Conservation (phyloP, 768 basidiomycete genomes). For the Leccinum uliginosum region DNA sequence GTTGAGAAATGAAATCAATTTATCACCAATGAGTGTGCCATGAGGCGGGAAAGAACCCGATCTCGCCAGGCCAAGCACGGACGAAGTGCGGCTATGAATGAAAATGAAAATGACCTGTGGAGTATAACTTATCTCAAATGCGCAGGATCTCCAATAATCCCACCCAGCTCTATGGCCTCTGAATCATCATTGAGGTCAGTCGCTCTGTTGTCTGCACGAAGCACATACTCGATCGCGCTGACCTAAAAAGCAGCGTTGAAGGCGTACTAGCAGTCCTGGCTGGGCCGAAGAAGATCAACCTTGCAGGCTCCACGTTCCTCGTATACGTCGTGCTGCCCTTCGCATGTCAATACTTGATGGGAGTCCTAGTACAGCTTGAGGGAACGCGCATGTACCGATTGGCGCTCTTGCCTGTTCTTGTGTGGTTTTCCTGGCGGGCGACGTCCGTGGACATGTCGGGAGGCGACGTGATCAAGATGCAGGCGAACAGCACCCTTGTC, state of each 20-base stretch:
- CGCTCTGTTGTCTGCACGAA: not conserved
- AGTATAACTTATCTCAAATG: not conserved
- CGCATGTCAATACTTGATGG: conserved; percentile 46
- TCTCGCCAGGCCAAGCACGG: not conserved
- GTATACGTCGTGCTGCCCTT: conserved; percentile 41
- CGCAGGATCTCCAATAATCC: not conserved
- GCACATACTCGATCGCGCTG: not conserved
- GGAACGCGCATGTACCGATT: conserved; percentile 40
- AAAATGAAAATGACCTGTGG: not conserved
- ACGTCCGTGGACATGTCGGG: conserved; percentile 21
- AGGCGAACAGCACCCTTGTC: conserved; percentile 13
- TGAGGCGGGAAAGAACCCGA: not conserved
- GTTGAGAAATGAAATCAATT: not conserved
- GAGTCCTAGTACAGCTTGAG: conserved; percentile 49
- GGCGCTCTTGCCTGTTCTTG: conserved; percentile 43
- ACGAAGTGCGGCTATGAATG: not conserved
- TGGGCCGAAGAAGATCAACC: conserved; percentile 2
- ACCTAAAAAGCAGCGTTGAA: not conserved
- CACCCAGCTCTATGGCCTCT: not conserved
- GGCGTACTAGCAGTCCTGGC: conserved; percentile 1
- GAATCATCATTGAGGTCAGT: conserved; percentile 3
- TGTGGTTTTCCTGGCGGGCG: conserved; percentile 43
- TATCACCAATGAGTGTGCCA: not conserved
- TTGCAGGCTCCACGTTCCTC: conserved; percentile 23
- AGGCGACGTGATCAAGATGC: conserved; percentile 11